Evolutionary conservation across 2,329 filamentous ascomycete species (phyloP).

Genomic region (Fusarium sororula): DNA sequence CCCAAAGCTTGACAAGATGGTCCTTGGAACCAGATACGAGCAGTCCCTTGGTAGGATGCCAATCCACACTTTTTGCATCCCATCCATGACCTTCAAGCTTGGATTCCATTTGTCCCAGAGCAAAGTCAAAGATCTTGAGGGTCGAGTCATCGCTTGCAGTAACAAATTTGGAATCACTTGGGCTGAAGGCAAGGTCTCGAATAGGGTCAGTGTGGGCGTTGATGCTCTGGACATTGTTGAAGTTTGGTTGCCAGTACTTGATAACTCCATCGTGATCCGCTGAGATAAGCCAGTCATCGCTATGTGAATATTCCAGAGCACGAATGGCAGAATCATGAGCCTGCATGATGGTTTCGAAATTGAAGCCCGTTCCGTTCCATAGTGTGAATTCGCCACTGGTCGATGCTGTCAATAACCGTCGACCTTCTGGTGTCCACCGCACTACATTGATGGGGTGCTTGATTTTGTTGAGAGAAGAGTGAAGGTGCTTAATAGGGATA

Average conservation of each 20-base stretch:
- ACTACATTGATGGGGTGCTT: constrained; percentile 98
- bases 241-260: constrained; percentile 99
- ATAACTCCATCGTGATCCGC: constrained; percentile 94
- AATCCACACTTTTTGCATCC: constrained; percentile 97
- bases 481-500: constrained; percentile 92
- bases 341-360: constrained; percentile 99
- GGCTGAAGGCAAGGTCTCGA: constrained; percentile 90
- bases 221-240: constrained; percentile 97
- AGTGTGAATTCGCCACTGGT: constrained; percentile 98
- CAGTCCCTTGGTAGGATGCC: constrained; percentile 94
- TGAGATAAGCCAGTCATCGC: constrained; percentile 95
- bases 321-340: constrained; percentile 91
- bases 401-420: constrained; percentile 88
- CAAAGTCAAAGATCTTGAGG: constrained; percentile 96
- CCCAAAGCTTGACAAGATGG: constrained; percentile 97
- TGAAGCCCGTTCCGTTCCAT: constrained; percentile 99
- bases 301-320: constrained; percentile 88
- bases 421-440: constrained; percentile 95
- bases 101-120: constrained; percentile 82
- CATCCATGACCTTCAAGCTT: constrained; percentile 93
- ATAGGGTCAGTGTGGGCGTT: constrained; percentile 91
- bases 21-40: constrained; percentile 98
- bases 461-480: constrained; percentile 98
- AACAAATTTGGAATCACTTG: constrained; percentile 94
- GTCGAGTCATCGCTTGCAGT: constrained; percentile 94